Evolutionary conservation across 2,329 filamentous ascomycete species (phyloP), one percentile per base, ranked within the genome.

Genomic region (Chrysosporium keratinophilum): DNA sequence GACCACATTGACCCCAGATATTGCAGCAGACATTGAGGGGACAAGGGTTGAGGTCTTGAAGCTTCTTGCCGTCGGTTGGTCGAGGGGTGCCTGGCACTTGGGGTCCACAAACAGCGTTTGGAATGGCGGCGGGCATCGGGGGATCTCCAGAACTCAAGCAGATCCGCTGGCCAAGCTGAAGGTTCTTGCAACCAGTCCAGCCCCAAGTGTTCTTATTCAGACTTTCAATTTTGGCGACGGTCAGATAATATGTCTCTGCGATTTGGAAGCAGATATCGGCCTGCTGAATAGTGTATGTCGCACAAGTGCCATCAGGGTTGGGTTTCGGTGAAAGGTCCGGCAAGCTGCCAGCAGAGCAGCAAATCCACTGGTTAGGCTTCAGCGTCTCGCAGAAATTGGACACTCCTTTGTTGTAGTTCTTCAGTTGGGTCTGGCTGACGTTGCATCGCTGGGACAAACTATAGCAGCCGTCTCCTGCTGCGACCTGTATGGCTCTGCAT

Each of bases 1-100:
- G 66, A 5, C 74, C 75, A 31, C 75, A 78, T 50, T 73, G 66
- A 0, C 75, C 76, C 64, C 71, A 74, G 39, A 66, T 62, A 54
- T 71, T 65, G 58, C 72, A 74, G 58, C 72, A 74, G 1, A 67
- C 69, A 43, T 73, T 73, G 3, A 72, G 60, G 5, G 67, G 69
- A 55, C 76, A 79, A 0, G 68, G 71, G 56, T 78, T 79, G 5
- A 78, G 60, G 7, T 63, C 59, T 0, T 64, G 57, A 2, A 76
- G 12, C 15, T 65, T 60, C 0, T 59, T 66, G n/a, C 65, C 68
- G 11, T 64, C 59, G 0, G 60, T 14, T 0, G 73, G 69, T 10
- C 59, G 44, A 7, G 57, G 44, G 0, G 73, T 75, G 0, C 71
- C 71, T 2, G 67, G 66, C 1, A 70, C 65, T 44, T 71, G 66